phyloP scores from a whole-genome alignment of 768 basidiomycete species.

The Russula sp. region DNA sequence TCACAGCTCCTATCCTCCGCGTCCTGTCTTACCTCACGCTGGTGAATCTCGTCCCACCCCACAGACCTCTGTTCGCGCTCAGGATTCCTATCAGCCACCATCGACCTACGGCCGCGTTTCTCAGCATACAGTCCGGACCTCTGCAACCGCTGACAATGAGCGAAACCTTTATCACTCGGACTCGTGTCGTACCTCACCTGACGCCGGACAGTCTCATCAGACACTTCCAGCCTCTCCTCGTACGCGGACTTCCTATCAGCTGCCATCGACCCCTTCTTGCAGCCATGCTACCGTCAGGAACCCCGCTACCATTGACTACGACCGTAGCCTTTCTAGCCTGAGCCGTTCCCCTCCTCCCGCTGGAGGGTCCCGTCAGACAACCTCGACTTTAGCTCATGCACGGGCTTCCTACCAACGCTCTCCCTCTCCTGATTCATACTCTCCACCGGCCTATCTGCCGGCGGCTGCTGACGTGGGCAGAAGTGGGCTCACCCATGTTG shows the following conservation, averaged over 20 bases:
- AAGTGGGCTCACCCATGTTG: not conserved
- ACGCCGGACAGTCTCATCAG: not conserved
- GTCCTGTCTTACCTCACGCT: not conserved
- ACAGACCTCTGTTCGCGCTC: too few relatives aligned
- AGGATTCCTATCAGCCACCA: too few relatives aligned
- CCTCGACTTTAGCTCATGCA: not conserved
- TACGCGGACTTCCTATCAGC: not conserved
- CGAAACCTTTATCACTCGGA: not conserved
- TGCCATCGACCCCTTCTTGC: not conserved
- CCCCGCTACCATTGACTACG: not conserved
- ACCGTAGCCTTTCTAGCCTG: not conserved
- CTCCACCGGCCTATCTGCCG: not conserved
- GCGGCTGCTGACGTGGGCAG: not conserved
- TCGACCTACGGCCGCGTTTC: too few relatives aligned
- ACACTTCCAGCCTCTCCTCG: not conserved
- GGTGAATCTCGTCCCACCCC: too few relatives aligned
- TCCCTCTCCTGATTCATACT: not conserved
- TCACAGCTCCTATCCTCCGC: too few relatives aligned
- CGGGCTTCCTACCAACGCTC: not conserved
- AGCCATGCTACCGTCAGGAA: not conserved
- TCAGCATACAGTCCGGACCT: too few relatives aligned
- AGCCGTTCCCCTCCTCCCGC: not conserved
- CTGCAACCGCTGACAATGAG: not conserved
- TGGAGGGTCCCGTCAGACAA: not conserved
- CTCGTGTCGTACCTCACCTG: not conserved